phyloP scores from a whole-genome alignment of 2,329 filamentous ascomycete genomes.

The Sporothrix pseudoabietina region DNA sequence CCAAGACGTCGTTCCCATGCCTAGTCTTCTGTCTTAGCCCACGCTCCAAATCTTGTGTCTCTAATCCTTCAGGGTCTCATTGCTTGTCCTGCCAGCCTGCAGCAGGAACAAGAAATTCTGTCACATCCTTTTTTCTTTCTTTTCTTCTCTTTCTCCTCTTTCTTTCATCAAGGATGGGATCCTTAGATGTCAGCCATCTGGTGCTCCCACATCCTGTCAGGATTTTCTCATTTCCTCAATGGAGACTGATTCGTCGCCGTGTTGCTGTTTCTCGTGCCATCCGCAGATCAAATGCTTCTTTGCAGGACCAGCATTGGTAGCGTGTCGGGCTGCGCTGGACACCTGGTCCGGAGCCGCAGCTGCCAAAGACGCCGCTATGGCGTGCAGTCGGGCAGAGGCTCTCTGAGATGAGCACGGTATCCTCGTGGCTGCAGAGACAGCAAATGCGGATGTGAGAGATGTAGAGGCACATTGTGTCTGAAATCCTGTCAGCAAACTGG shows the following conservation, averaged over 20 bases:
- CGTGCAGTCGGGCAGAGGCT: conserved; percentile 42
- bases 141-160: neutral
- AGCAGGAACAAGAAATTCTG: neutral
- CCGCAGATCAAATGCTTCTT: conserved; percentile 35
- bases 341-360: conserved; percentile 43
- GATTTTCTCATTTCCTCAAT: conserved; percentile 14
- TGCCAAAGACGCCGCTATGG: conserved; percentile 44
- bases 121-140: neutral
- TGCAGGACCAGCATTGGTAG: conserved; percentile 47
- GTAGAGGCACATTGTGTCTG: conserved; percentile 45
- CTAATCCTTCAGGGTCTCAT: neutral
- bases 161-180: neutral
- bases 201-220: neutral
- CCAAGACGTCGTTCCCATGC: neutral
- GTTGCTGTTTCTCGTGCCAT: conserved; percentile 3
- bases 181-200: neutral
- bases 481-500: neutral
- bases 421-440: conserved; percentile 42
- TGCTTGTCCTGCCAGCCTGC: neutral
- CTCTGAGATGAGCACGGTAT: conserved; percentile 49
- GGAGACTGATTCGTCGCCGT: conserved; percentile 28
- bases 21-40: neutral
- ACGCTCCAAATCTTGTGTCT: neutral
- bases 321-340: conserved; percentile 40
- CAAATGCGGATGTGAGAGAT: conserved; percentile 46